A percentile compares a stretch with the other conserved stretches of the same genome.
phyloP scores from a whole-genome alignment of 1,139 yeast species.

The Zygosaccharomyces sapae region DNA sequence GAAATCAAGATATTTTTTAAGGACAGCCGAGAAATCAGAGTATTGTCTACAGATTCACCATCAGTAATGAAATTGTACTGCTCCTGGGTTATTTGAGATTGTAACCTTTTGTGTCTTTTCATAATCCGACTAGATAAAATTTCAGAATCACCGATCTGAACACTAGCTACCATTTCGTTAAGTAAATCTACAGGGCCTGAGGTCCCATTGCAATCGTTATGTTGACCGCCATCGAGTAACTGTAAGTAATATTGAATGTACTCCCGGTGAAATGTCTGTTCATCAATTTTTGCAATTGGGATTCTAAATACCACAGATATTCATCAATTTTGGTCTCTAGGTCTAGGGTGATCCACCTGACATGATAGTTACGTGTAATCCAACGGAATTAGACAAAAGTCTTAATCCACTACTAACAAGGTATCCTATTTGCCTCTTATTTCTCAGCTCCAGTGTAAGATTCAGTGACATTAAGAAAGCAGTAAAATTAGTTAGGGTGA shows the following conservation, averaged over 20 bases:
- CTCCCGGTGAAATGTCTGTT: conserved; percentile 36
- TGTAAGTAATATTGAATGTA: conserved; percentile 41
- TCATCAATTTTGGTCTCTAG: conserved; percentile 46
- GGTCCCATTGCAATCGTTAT: conserved; percentile 16
- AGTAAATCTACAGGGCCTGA: conserved; percentile 41
- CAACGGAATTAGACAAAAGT: conserved; percentile 47
- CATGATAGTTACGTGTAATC: conserved; percentile 51
- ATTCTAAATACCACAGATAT: conserved; percentile 42
- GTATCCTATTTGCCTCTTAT: conserved; percentile 56
- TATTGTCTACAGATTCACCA: conserved; percentile 37
- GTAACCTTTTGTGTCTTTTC: conserved; percentile 42
- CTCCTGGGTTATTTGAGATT: conserved; percentile 48
- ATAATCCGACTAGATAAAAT: conserved; percentile 33
- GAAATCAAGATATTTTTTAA: conserved; percentile 37
- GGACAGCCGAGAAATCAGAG: conserved; percentile 32
- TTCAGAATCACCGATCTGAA: conserved; percentile 33
- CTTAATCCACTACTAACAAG: conserved; percentile 53
- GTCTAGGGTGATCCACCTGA: conserved; percentile 42
- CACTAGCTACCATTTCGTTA: conserved; percentile 38
- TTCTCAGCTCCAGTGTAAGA: conserved; percentile 47
- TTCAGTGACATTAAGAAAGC: conserved; percentile 43
- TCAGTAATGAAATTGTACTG: conserved; percentile 42
- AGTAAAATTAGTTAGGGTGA: conserved; percentile 44
- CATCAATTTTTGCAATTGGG: conserved; percentile 29
- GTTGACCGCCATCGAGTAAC: conserved; percentile 16